Conservation (phyloP, 225 moss, liverwort and hornwort species). For the Sphagnum contortum region DNA sequence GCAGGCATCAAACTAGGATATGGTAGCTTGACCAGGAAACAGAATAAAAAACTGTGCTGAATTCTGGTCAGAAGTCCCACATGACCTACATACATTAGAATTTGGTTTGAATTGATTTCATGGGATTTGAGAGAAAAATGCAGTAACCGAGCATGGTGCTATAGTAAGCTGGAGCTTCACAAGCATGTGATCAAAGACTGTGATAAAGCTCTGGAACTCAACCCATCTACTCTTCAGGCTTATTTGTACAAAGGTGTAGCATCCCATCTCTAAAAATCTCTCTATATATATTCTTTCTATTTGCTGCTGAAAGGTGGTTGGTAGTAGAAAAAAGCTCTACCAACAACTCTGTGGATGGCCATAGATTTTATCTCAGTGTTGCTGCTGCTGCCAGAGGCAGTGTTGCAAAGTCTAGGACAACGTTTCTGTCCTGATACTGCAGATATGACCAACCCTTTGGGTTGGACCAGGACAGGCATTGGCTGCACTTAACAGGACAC, state of each 20-base stretch:
- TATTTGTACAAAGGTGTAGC: constrained; percentile 76
- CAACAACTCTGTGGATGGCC: too few relatives aligned
- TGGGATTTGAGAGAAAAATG: too few relatives aligned
- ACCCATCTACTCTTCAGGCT: constrained; percentile 47
- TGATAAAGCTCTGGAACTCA: constrained; percentile 59
- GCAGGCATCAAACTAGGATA: neutral
- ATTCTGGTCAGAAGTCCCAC: neutral
- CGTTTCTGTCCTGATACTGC: too few relatives aligned
- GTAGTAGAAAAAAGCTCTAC: too few relatives aligned
- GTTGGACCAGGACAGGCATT: constrained; percentile 57
- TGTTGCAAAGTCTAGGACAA: too few relatives aligned
- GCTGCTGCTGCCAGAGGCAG: too few relatives aligned
- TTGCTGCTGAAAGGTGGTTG: neutral
- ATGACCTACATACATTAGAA: too few relatives aligned
- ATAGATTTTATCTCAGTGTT: too few relatives aligned
- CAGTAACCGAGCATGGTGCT: constrained; percentile 83
- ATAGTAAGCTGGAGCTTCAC: constrained; percentile 74
- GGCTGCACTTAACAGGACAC: constrained; percentile 56
- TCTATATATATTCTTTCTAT: too few relatives aligned
- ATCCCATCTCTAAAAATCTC: neutral
- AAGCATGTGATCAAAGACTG: constrained; percentile 79
- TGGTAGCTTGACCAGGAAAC: neutral
- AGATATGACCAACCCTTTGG: too few relatives aligned
- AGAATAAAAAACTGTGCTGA: neutral
- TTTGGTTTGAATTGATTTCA: neutral